phyloP scores from a whole-genome alignment of 1,139 yeast species.

The Kodamaea suecica region DNA sequence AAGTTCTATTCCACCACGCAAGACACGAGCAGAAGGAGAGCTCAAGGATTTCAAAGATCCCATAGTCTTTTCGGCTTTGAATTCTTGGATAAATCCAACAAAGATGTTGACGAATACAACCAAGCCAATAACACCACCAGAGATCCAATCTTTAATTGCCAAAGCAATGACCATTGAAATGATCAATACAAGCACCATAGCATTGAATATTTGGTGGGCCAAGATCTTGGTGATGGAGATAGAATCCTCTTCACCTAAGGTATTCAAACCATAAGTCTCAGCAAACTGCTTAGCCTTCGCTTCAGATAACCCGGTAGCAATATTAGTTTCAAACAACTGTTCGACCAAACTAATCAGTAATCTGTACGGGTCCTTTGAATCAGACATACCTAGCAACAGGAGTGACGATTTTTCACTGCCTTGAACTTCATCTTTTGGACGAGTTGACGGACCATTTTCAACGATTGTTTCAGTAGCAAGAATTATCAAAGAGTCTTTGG shows the following conservation, averaged over 20 bases:
- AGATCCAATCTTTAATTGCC: conserved; percentile 75
- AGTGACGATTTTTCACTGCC: conserved; percentile 17
- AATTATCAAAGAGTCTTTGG: not conserved
- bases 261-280: conserved; percentile 52
- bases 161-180: conserved; percentile 75
- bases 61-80: conserved; percentile 78
- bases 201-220: conserved; percentile 71
- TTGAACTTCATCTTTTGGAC: conserved; percentile 18
- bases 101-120: conserved; percentile 64
- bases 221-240: conserved; percentile 58
- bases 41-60: conserved; percentile 66
- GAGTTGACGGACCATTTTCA: conserved; percentile 15
- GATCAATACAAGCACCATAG: conserved; percentile 73
- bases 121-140: conserved; percentile 78
- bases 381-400: conserved; percentile 4
- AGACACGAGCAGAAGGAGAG: conserved; percentile 70
- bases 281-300: conserved; percentile 28
- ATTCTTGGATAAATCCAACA: conserved; percentile 71
- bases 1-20: conserved; percentile 58
- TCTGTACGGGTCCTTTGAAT: conserved; percentile 29
- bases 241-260: conserved; percentile 57
- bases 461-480: not conserved
- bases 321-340: conserved; percentile 35
- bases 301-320: conserved; percentile 47
- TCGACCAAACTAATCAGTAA: conserved; percentile 34